These are phyloP conservation scores for Fragosphaeria purpurea DNA, from an alignment of 2,329 filamentous ascomycete species.

Conservation along the genomic window DNA sequence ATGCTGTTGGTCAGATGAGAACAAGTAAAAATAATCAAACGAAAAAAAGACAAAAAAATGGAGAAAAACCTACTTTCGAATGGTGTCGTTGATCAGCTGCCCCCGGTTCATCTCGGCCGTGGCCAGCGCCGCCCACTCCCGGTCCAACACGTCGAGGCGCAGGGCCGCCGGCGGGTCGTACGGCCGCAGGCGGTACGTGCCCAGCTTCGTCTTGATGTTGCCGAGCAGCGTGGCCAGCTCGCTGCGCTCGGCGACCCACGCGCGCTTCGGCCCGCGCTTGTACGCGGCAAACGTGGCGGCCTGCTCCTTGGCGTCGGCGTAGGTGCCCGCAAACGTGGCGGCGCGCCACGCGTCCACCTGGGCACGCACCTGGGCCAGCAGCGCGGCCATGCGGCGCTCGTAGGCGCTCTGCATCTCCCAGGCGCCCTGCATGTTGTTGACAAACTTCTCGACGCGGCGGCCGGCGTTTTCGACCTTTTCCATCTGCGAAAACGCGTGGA, in stretches of 20 bases:
- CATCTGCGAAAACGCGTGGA: slow-evolving; percentile 98
- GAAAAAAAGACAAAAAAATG: not conserved
- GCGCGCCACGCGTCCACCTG: slow-evolving; percentile 70
- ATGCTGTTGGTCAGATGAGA: slow-evolving; percentile 43
- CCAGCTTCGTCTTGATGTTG: slow-evolving; percentile 98
- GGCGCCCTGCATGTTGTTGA: slow-evolving; percentile 96
- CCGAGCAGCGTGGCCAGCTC: slow-evolving; percentile 86
- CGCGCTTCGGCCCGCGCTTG: slow-evolving; percentile 81
- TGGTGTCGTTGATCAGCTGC: slow-evolving; percentile 94
- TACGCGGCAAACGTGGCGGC: slow-evolving; percentile 73
- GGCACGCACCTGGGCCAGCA: slow-evolving; percentile 63
- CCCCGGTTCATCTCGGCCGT: slow-evolving; percentile 79
- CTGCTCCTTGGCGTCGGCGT: slow-evolving; percentile 83
- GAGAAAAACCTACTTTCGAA: slow-evolving; percentile 61
- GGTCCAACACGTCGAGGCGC: slow-evolving; percentile 70
- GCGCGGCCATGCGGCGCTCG: slow-evolving; percentile 77
- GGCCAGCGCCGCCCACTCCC: slow-evolving; percentile 70
- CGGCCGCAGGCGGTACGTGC: slow-evolving; percentile 81
- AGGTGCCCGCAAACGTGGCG: slow-evolving; percentile 81
- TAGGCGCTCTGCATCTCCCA: slow-evolving; percentile 99
- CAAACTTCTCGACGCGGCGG: slow-evolving; percentile 92
- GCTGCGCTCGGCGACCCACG: slow-evolving; percentile 97
- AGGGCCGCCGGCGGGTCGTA: slow-evolving; percentile 85
- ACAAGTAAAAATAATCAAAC: not conserved
- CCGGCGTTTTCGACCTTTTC: slow-evolving; percentile 97